These are phyloP conservation scores for Neurospora sp. DNA, from an alignment of 495 filamentous ascomycete genomes.

Conservation along the genomic window DNA sequence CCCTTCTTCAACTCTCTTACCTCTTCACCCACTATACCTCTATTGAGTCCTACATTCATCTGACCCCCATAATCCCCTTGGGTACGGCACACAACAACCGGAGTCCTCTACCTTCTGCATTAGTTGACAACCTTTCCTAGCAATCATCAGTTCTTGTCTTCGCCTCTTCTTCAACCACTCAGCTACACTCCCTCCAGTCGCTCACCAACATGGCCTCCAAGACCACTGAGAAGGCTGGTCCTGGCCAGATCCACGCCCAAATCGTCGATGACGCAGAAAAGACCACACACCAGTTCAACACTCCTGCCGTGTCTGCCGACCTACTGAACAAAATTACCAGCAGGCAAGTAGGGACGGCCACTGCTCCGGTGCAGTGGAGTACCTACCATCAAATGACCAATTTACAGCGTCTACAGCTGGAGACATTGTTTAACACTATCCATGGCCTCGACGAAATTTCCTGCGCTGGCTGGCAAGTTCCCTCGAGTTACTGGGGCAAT, in stretches of 20 bases:
- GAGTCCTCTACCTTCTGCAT: too few relatives aligned
- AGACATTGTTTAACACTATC: not conserved
- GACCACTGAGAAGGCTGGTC: rapidly evolving
- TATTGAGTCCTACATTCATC: too few relatives aligned
- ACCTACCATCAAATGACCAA: not conserved
- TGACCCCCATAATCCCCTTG: too few relatives aligned
- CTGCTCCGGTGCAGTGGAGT: not conserved
- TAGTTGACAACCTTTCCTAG: too few relatives aligned
- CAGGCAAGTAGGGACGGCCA: rapidly evolving
- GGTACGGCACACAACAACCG: too few relatives aligned
- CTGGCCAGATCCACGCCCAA: rapidly evolving
- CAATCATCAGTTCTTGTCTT: too few relatives aligned
- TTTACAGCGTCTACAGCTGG: not conserved
- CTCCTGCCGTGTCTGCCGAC: not conserved
- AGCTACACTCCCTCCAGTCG: not conserved
- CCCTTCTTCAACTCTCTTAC: too few relatives aligned
- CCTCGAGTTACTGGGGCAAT: too few relatives aligned
- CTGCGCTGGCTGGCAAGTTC: not conserved
- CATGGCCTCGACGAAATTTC: not conserved
- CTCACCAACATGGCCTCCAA: not conserved
- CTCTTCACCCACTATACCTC: too few relatives aligned
- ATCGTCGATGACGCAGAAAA: not conserved
- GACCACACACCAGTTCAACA: not conserved
- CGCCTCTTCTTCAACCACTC: not conserved
- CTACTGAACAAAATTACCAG: not conserved